phyloP scores from a whole-genome alignment of 768 basidiomycete genomes.

The Auricularia cornea region DNA sequence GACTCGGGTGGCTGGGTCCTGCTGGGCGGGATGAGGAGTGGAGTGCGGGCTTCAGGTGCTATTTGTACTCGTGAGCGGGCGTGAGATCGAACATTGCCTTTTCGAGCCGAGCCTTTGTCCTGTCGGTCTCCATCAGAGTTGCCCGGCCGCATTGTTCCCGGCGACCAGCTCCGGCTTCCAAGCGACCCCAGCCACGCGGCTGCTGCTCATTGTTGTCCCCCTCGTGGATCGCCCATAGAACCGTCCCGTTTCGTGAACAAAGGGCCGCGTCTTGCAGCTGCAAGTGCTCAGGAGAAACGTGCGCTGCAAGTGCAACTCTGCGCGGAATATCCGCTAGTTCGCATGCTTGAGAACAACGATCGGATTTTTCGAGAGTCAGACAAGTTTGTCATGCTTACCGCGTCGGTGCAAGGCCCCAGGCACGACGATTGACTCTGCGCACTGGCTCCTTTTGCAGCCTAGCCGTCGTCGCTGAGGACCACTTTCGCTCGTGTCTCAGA shows the following conservation, averaged over 20 bases:
- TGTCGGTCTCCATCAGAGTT: not conserved
- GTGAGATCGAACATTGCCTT: slow-evolving; percentile 16
- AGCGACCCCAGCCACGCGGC: not conserved
- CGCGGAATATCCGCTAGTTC: too few relatives aligned
- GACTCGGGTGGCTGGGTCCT: slow-evolving; percentile 12
- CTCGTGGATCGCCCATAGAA: not conserved
- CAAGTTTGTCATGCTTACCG: not conserved
- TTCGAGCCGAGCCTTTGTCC: not conserved
- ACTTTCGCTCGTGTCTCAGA: too few relatives aligned
- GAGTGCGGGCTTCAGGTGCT: slow-evolving; percentile 1
- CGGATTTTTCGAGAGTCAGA: not conserved
- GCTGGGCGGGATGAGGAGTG: slow-evolving; percentile 7
- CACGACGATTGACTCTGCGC: not conserved
- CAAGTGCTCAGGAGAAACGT: too few relatives aligned
- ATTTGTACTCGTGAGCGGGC: slow-evolving; percentile 24
- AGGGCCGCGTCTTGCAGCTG: not conserved
- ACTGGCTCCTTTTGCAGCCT: too few relatives aligned
- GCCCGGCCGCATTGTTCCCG: not conserved
- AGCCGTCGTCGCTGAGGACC: too few relatives aligned
- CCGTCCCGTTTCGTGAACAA: not conserved
- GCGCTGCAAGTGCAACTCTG: too few relatives aligned
- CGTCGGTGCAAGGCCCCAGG: not conserved
- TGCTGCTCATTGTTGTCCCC: not conserved
- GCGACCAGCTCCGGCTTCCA: not conserved
- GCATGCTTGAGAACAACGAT: not conserved